phyloP scores from a whole-genome alignment of 2,329 filamentous ascomycete genomes.

The Didymella sp. region DNA sequence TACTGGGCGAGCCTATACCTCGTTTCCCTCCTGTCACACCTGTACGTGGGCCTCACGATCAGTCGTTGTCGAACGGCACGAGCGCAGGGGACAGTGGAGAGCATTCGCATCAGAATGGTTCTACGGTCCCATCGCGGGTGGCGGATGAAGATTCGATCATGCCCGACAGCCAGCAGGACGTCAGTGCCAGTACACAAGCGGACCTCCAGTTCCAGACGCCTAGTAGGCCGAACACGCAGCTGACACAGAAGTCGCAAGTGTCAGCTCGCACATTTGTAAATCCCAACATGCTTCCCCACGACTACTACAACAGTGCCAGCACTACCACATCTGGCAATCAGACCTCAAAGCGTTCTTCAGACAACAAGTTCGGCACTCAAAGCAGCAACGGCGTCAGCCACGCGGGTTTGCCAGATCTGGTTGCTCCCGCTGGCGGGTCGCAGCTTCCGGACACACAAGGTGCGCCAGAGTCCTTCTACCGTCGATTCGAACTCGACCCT shows the following conservation, averaged over 20 bases:
- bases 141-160: constrained; percentile 55
- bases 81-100: constrained; percentile 43
- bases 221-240: constrained; percentile 38
- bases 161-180: constrained; percentile 53
- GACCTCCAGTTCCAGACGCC: constrained; percentile 45
- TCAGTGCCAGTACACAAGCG: constrained; percentile 41
- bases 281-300: constrained; percentile 63
- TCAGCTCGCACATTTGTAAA: constrained; percentile 68
- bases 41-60: constrained; percentile 50
- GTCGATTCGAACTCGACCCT: constrained; percentile 22
- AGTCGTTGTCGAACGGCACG: constrained; percentile 67
- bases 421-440: constrained; percentile 60
- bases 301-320: constrained; percentile 85
- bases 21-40: constrained; percentile 54
- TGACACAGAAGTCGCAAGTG: constrained; percentile 67
- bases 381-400: constrained; percentile 68
- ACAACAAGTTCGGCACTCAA: constrained; percentile 76
- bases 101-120: constrained; percentile 52
- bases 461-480: constrained; percentile 48
- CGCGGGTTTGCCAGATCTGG: constrained; percentile 64
- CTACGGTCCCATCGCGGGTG: constrained; percentile 46
- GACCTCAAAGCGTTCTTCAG: constrained; percentile 75
- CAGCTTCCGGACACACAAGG: constrained; percentile 70
- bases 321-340: constrained; percentile 84
- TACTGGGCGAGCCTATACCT: constrained; percentile 70